Base-by-base conservation (phyloP, 2,329 filamentous ascomycete genomes). In the Diplocarpon mali region DNA sequence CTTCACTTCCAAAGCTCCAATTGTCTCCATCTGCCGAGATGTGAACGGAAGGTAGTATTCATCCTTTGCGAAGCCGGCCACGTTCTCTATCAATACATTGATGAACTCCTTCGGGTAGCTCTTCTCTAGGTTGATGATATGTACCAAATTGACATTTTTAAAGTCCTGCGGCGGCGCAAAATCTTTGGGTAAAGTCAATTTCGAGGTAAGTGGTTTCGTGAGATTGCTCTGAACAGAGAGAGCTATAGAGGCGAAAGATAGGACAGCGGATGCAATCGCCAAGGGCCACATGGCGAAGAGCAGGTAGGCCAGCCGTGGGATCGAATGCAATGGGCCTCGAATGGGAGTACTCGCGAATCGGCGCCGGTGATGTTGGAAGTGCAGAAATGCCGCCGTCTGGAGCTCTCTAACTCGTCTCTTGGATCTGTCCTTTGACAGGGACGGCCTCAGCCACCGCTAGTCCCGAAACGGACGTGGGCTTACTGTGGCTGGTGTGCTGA, bases 21-120 rank as follows among this genome's bases (percentile, higher is more conserved):
- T 69, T 53, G 76, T 80, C 52, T 78, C 75, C 58, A 95, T 76
- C 65, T 86, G 72, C 51, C 81, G 75, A 47, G 80, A 71, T 46
- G 85, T 82, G 62, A 98, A 94, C 3, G 89, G 85, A 42, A 98
- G 60, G 65, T 83, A 96, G 73, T 98, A 98, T 65, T 94, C 83
- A 63, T 79, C 77, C 62, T 96, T 89, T 14, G 88, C 75, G 54
- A 81, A 70, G 50, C 75, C 73, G 60, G 83, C 85, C 54, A 85
- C 72, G 64, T 98, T 98, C 70, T 95, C 84, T 52, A 98, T 78
- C 41, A 94, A 73, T n/a, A 95, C 82, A 67, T 96, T 95, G 72
- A 95, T 78, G 12, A 81, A 83, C 67, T 96, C 90, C 62, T 88
- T 82, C 44, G 81, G 80, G 60, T 92, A 96, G 55, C 80, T 85